Percentiles rank a stretch among this genome's conserved stretches.
These are phyloP conservation scores for Venturia oleaginea DNA, from an alignment of 2,329 filamentous ascomycete genomes.

Conservation along the genomic window DNA sequence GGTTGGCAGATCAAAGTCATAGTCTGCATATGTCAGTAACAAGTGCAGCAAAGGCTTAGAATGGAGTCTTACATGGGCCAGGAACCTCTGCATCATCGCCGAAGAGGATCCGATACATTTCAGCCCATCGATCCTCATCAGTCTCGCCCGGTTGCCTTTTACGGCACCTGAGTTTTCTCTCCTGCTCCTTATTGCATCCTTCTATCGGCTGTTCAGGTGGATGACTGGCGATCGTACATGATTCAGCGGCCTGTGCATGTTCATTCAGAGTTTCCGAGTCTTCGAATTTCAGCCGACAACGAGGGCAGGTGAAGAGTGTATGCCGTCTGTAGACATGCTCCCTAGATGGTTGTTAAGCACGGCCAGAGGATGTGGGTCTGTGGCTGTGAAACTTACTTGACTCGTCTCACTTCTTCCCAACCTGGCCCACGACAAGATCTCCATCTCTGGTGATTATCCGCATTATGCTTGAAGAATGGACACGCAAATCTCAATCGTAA, in stretches of 20 bases:
- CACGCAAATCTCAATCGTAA: conserved; percentile 10
- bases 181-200: conserved; percentile 12
- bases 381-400: conserved; percentile 6
- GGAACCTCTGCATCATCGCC: conserved; percentile 12
- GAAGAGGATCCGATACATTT: conserved; percentile 12
- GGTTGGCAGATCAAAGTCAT: conserved; percentile 11
- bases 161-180: conserved; percentile 9
- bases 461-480: conserved; percentile 13
- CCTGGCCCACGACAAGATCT: conserved; percentile 12
- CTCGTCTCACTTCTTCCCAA: conserved; percentile 11
- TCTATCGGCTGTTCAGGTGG: conserved; percentile 7
- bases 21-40: not conserved
- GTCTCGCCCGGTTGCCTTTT: conserved; percentile 12
- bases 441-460: conserved; percentile 12
- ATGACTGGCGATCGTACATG: conserved; percentile 3
- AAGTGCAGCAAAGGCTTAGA: not conserved
- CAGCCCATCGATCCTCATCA: conserved; percentile 13
- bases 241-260: conserved; percentile 9
- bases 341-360: not conserved
- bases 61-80: conserved; percentile 3
- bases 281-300: conserved; percentile 7
- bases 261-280: conserved; percentile 1
- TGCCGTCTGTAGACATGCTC: conserved; percentile 12
- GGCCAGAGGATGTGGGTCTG: not conserved
- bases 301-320: conserved; percentile 7